Evolutionary conservation across 306 rosid genomes (phyloP).

Genomic region (Sicyos edulis): DNA sequence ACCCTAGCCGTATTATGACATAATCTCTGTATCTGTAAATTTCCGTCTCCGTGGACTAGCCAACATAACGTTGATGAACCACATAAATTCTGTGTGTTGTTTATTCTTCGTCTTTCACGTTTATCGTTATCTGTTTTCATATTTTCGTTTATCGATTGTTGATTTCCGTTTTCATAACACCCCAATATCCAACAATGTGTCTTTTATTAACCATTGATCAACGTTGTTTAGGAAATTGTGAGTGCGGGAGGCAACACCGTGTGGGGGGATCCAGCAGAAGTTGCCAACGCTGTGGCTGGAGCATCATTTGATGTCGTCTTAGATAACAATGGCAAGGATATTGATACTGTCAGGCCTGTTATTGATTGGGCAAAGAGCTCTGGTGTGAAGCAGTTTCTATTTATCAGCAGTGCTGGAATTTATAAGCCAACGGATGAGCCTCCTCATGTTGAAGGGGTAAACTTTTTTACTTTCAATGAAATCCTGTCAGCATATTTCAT

Average conservation of each 20-base stretch:
- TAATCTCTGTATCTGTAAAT: too few relatives aligned
- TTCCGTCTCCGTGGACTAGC: too few relatives aligned
- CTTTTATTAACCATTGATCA: neutral
- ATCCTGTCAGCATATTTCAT: neutral
- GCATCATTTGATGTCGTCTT: slow-evolving; percentile 78
- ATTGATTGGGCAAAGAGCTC: slow-evolving; percentile 88
- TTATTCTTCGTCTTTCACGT: too few relatives aligned
- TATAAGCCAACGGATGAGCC: slow-evolving; percentile 83
- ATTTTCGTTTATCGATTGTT: too few relatives aligned
- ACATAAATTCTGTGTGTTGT: too few relatives aligned
- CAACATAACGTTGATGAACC: too few relatives aligned
- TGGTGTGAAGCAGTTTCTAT: slow-evolving; percentile 80
- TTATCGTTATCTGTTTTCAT: too few relatives aligned
- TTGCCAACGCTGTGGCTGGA: slow-evolving; percentile 57
- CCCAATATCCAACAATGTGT: too few relatives aligned
- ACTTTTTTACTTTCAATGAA: slow-evolving; percentile 5
- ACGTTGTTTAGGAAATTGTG: slow-evolving; percentile 63
- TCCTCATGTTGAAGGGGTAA: slow-evolving; percentile 97
- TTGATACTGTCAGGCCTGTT: slow-evolving; percentile 78
- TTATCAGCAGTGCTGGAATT: slow-evolving; percentile 92
- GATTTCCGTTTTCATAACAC: too few relatives aligned
- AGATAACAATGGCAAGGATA: slow-evolving; percentile 95
- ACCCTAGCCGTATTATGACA: too few relatives aligned
- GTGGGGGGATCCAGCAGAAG: slow-evolving; percentile 77
- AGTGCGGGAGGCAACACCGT: slow-evolving; percentile 73